Conservation (phyloP, 176 grass and related monocot genomes). For the Thalia dealbata region DNA sequence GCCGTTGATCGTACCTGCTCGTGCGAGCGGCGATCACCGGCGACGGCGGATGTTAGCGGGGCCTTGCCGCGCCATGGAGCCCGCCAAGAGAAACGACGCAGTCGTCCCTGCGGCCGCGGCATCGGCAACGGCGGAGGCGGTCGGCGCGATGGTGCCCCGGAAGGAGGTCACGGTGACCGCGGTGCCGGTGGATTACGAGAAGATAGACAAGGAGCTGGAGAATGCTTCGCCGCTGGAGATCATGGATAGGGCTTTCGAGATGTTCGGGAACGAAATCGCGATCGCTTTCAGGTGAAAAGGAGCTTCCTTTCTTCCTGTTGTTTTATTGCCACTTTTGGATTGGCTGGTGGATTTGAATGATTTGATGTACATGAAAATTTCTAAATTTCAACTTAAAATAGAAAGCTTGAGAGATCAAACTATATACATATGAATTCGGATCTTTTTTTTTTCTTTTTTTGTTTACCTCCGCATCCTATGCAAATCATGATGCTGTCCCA, state of each 20-base stretch:
- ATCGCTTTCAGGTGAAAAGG: conserved; percentile 79
- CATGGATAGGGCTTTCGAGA: conserved; percentile 79
- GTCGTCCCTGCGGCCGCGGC: conserved; percentile 2
- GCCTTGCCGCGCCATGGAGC: conserved; percentile 49
- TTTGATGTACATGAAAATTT: too few relatives aligned
- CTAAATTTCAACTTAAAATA: too few relatives aligned
- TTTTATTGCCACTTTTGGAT: too few relatives aligned
- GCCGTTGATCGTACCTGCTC: conserved; percentile 13
- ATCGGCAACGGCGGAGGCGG: too few relatives aligned
- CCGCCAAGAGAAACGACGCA: conserved; percentile 34
- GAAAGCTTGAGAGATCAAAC: too few relatives aligned
- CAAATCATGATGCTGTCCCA: background rate
- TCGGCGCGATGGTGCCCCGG: too few relatives aligned
- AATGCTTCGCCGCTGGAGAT: conserved; percentile 76
- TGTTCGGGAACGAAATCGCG: conserved; percentile 80
- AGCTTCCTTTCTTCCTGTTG: background rate
- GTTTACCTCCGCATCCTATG: background rate
- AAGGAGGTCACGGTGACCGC: background rate
- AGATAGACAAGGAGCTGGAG: conserved; percentile 46
- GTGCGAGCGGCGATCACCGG: conserved; percentile 5
- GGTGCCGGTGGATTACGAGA: conserved; percentile 41
- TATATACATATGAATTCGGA: too few relatives aligned
- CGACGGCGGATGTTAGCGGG: conserved; percentile 34
- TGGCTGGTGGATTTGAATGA: too few relatives aligned
- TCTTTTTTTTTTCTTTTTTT: background rate